Conservation (phyloP, 768 basidiomycete species). For the Mycena pura region DNA sequence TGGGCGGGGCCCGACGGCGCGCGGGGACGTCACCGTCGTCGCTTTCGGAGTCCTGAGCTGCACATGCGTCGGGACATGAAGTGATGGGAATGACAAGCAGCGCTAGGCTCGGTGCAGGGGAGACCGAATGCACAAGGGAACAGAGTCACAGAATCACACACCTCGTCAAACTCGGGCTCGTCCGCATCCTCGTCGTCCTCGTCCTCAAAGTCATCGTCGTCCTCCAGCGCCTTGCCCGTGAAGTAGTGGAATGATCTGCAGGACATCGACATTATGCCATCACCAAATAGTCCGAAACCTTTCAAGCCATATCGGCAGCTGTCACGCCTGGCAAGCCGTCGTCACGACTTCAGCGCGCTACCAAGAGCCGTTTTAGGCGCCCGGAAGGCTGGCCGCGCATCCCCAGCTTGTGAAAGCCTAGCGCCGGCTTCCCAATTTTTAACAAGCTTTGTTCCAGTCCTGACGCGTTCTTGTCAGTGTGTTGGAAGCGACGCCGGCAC, state of each 20-base stretch:
- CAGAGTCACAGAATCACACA: constrained; percentile 41
- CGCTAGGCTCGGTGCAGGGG: constrained; percentile 4
- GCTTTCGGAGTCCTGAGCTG: constrained; percentile 77
- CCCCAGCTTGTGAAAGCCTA: too few species aligned
- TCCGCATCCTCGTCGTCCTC: constrained; percentile 60
- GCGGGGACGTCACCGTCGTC: constrained; percentile 71
- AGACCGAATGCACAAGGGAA: constrained; percentile 10
- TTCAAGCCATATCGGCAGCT: too few species aligned
- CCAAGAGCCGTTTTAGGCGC: too few species aligned
- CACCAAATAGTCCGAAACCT: too few species aligned
- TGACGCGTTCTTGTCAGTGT: too few species aligned
- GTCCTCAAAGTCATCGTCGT: constrained; percentile 62
- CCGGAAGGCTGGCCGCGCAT: too few species aligned
- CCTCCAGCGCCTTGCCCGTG: constrained; percentile 90
- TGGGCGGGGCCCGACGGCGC: constrained; percentile 64
- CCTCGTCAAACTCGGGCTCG: constrained; percentile 65
- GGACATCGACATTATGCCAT: neutral
- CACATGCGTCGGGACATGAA: neutral
- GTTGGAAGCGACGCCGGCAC: too few species aligned
- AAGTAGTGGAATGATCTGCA: constrained; percentile 96
- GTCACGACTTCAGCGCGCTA: too few species aligned
- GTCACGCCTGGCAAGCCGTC: too few species aligned
- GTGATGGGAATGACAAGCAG: constrained; percentile 6
- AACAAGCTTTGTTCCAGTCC: too few species aligned
- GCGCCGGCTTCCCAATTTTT: too few species aligned